Evolutionary conservation across 2,329 filamentous ascomycete species (phyloP), one percentile per base, ranked within the genome.

Genomic region (Cytospora piceae): DNA sequence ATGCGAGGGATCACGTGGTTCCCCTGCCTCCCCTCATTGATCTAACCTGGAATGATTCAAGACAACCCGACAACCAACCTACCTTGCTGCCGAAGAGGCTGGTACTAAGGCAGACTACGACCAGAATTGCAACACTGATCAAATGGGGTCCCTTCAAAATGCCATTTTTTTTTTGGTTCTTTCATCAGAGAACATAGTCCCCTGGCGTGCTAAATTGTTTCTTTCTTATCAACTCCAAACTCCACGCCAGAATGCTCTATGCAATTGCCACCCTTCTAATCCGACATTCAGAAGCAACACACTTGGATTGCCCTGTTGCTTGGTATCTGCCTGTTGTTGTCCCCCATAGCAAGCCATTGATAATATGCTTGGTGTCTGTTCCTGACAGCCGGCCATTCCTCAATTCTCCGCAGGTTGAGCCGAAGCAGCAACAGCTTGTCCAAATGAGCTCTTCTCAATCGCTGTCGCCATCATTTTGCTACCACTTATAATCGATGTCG

Each of bases 401-500:
- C 61, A 58, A 29, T 29, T 39, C 31, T 64, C 67, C 12, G 34
- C 42, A 57, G 62, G 67, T 39, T 61, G 53, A 58, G 64, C 53
- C 32, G 73, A 63, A 37, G 65, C 67, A 51, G 82, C 65, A 51
- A 82, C 65, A 53, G 82, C 79, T 70, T 77, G 83, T 52, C 82
- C 82, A 75, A 89, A 91, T 31, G 83, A 85, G 56, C 81, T 83
- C 74, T 84, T 90, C 81, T 95, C 92, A 71, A 94, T 89, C 64
- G 91, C 93, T 56, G 90, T 88, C 58, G 92, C 90, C 84, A 99
- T 94, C 80, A 97, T 92, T 73, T 85, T 88, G 76, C 94, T 92
- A 32, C 96, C 95, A 79, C 88, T 96, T 67, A 98, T 87, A 52
- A 99, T 90, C 62, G 91, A 92, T 20, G 95, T 99, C 58, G 95